Conservation (phyloP, 2,329 filamentous ascomycete species). For the Lachnellula willkommii region DNA sequence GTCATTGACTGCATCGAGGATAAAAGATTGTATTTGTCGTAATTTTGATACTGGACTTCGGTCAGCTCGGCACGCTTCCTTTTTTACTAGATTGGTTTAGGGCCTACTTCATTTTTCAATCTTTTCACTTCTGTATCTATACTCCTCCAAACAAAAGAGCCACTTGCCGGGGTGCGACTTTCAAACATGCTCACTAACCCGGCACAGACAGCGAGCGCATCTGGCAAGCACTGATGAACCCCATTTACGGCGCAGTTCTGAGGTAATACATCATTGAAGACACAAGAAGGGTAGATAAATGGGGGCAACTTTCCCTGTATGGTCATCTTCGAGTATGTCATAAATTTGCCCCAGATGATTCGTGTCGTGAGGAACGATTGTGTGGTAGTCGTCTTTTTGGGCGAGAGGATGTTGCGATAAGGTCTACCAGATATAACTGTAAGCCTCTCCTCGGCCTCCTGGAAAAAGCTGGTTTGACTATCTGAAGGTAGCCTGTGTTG, state of each 20-base stretch:
- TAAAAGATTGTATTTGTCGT: constrained; percentile 8
- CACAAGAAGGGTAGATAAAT: constrained; percentile 29
- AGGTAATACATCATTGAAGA: constrained; percentile 8
- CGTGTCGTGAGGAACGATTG: constrained; percentile 20
- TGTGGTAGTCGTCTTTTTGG: constrained; percentile 1
- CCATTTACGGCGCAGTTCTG: constrained; percentile 16
- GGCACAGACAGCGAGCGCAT: constrained; percentile 26
- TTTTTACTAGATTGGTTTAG: too few relatives aligned
- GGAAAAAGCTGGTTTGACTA: too few relatives aligned
- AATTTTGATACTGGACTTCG: constrained; percentile 1
- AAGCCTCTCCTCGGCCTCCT: too few relatives aligned
- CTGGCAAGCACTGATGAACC: constrained; percentile 25
- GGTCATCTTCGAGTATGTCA: constrained; percentile 24
- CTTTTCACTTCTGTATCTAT: constrained; percentile 23
- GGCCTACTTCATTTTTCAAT: too few relatives aligned
- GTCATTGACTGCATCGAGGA: constrained; percentile 6
- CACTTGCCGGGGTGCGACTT: constrained; percentile 17
- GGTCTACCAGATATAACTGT: too few relatives aligned
- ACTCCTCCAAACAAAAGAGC: constrained; percentile 23
- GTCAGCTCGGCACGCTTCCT: not conserved
- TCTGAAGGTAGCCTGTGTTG: too few relatives aligned
- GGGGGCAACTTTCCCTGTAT: constrained; percentile 23
- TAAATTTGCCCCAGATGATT: constrained; percentile 24
- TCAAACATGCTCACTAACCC: constrained; percentile 24
- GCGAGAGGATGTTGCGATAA: constrained; percentile 1